phyloP scores from a whole-genome alignment of 306 rosid species.

The Ormosia emarginata region DNA sequence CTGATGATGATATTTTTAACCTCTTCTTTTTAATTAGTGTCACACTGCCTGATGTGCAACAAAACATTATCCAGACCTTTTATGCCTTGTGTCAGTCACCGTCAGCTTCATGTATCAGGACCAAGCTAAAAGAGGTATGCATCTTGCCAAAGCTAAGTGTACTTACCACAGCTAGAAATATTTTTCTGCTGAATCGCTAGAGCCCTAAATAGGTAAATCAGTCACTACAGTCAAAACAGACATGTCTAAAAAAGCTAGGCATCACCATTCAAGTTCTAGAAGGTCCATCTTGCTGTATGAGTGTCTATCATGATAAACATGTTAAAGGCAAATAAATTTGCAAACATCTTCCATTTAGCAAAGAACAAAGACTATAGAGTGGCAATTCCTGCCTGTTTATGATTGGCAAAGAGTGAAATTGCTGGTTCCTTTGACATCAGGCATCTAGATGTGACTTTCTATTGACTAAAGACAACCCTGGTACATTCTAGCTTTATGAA shows the following conservation, averaged over 20 bases:
- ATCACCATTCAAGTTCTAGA: not conserved
- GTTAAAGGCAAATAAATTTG: not conserved
- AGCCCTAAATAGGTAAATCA: not conserved
- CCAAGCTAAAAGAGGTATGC: conserved; percentile 63
- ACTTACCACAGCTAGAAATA: not conserved
- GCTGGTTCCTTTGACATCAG: not conserved
- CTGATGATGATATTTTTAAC: conserved; percentile 54
- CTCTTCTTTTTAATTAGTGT: conserved; percentile 52
- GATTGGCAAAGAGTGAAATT: not conserved
- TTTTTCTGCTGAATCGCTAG: not conserved
- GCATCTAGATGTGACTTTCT: not conserved
- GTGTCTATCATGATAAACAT: not conserved
- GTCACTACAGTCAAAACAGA: no score
- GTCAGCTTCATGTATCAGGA: conserved; percentile 48
- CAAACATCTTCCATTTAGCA: not conserved
- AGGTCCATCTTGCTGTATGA: not conserved
- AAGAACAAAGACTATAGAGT: not conserved
- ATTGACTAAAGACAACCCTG: not conserved
- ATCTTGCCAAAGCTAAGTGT: conserved; percentile 6
- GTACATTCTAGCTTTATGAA: not conserved
- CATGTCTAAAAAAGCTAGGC: not conserved
- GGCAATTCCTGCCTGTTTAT: not conserved
- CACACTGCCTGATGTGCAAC: conserved; percentile 46
- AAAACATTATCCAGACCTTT: conserved; percentile 60
- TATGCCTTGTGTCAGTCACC: conserved; percentile 63